Evolutionary conservation across 495 filamentous ascomycete species (phyloP).

Genomic region (Friedmanniomyces endolithicus): DNA sequence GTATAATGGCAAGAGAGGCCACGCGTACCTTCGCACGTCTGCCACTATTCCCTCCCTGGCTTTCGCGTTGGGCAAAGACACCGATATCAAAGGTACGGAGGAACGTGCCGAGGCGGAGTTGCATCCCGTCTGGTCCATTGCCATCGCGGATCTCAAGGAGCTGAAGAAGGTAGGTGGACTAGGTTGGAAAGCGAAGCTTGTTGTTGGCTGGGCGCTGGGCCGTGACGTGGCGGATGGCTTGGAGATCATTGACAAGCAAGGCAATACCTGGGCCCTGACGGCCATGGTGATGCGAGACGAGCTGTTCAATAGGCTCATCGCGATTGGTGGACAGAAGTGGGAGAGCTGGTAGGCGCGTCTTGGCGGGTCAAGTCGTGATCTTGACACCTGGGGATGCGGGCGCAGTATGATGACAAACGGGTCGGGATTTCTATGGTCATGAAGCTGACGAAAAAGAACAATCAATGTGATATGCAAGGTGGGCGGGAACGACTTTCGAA

Average conservation of each 20-base stretch:
- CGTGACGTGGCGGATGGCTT: slow-evolving; percentile 69
- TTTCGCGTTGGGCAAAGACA: slow-evolving; percentile 38
- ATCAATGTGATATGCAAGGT: too few species aligned
- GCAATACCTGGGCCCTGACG: slow-evolving; percentile 49
- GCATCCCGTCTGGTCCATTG: slow-evolving; percentile 45
- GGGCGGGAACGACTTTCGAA: too few species aligned
- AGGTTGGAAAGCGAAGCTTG: slow-evolving; percentile 79
- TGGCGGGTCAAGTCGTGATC: too few species aligned
- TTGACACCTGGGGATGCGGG: too few species aligned
- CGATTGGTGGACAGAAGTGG: slow-evolving; percentile 81
- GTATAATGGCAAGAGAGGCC: slow-evolving; percentile 58
- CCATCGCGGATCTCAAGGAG: slow-evolving; percentile 50
- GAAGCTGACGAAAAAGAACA: too few species aligned
- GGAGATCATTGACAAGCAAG: slow-evolving; percentile 47
- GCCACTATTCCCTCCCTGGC: slow-evolving; percentile 48
- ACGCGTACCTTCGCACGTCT: slow-evolving; percentile 52
- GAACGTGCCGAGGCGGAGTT: slow-evolving; percentile 37
- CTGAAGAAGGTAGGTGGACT: slow-evolving; percentile 73
- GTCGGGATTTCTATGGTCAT: too few species aligned
- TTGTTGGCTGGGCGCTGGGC: slow-evolving; percentile 69
- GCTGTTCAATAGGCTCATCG: slow-evolving; percentile 71
- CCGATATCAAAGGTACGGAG: slow-evolving; percentile 38
- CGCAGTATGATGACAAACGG: too few species aligned
- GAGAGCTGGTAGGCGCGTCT: slow-evolving; percentile 48
- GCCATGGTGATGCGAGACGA: slow-evolving; percentile 66